Conservation (phyloP, 768 basidiomycete genomes). For the Mycena sanguinolenta region DNA sequence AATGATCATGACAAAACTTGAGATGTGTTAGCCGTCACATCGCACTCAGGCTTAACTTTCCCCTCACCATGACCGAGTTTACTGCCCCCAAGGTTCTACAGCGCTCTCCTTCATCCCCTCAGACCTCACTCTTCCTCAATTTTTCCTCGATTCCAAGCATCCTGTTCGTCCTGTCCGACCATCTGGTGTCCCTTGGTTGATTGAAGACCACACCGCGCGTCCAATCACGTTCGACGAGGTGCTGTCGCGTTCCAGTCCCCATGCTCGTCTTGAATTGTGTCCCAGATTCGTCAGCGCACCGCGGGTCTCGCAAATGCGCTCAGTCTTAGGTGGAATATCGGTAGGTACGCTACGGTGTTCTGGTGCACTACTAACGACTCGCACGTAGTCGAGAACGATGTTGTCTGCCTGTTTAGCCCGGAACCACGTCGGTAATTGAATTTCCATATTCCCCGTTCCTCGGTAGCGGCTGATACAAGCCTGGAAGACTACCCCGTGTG, state of each 20-base stretch:
- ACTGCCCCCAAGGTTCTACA: conserved; percentile 21
- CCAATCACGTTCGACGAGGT: conserved; percentile 63
- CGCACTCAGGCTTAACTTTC: conserved; percentile 16
- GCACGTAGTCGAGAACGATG: conserved; percentile 60
- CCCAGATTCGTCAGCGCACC: conserved; percentile 58
- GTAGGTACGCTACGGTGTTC: conserved; percentile 46
- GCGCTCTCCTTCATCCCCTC: conserved; percentile 67
- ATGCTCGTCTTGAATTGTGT: not conserved
- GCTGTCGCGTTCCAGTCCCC: conserved; percentile 31
- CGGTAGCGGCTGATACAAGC: conserved; percentile 14
- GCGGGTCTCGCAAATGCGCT: conserved; percentile 68
- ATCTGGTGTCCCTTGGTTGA: conserved; percentile 64
- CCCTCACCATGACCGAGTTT: conserved; percentile 34
- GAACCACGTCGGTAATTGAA: conserved; percentile 69
- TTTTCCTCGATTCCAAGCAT: conserved; percentile 64
- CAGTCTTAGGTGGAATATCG: conserved; percentile 60
- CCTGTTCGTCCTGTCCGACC: conserved; percentile 61
- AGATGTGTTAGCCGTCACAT: too few species aligned
- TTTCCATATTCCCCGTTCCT: conserved; percentile 1
- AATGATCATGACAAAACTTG: too few species aligned
- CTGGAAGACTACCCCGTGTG: conserved; percentile 65
- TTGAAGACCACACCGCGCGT: conserved; percentile 68
- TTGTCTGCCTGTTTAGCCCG: conserved; percentile 74
- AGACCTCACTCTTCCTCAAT: conserved; percentile 75
- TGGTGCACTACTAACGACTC: not conserved